These are phyloP conservation scores for Dillenia turbinata DNA, from an alignment of 164 flowering plant species.

Conservation along the genomic window DNA sequence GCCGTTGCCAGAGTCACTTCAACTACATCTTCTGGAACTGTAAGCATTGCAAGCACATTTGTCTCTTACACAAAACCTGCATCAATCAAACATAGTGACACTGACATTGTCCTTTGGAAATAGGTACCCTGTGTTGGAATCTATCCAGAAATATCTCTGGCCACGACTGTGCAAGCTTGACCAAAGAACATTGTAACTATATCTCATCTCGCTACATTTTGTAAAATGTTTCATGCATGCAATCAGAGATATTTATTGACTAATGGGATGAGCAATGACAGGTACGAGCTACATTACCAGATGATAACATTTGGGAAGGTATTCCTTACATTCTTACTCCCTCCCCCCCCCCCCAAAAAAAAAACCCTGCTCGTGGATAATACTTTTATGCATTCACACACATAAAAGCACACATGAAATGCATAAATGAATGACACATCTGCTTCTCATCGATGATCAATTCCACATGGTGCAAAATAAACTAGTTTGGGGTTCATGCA, in stretches of 20 bases:
- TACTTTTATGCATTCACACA: too few relatives aligned
- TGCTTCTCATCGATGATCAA: neutral
- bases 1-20: slow-evolving; percentile 69
- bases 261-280: slow-evolving; percentile 17
- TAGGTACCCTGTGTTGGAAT: slow-evolving; percentile 72
- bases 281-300: slow-evolving; percentile 91
- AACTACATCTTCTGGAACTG: slow-evolving; percentile 70
- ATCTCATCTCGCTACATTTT: neutral
- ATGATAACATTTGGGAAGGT: slow-evolving; percentile 98
- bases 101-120: slow-evolving; percentile 6
- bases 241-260: slow-evolving; percentile 7
- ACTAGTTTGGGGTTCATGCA: slow-evolving; percentile 21
- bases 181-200: slow-evolving; percentile 58
- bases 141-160: slow-evolving; percentile 84
- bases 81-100: neutral
- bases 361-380: too few relatives aligned
- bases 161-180: slow-evolving; percentile 73
- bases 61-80: neutral
- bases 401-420: too few relatives aligned
- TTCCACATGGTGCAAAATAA: neutral
- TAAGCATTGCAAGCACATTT: slow-evolving; percentile 27
- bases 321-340: neutral
- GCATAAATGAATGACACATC: neutral
- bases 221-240: neutral
- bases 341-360: too few relatives aligned